Base-by-base conservation (phyloP, 1,284 basidiomycete genomes). In the Ceratobasidium sp. region DNA sequence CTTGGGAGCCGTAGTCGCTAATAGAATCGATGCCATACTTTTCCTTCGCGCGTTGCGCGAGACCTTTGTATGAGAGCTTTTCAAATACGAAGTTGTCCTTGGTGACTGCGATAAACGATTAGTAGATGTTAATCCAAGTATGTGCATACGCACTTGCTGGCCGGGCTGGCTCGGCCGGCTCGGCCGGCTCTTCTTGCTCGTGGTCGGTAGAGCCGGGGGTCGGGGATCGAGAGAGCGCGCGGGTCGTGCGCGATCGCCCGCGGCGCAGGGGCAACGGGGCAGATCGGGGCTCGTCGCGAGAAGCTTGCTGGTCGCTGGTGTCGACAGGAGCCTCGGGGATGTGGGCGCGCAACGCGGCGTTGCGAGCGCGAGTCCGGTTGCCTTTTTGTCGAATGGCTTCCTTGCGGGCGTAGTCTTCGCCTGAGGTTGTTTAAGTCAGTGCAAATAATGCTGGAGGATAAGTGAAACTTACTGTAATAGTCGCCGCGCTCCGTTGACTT, bases 181-280 rank as follows among this genome's bases (percentile, higher is more conserved):
- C 42, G 62, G 42, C 46, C 12, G n/a, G 38, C 2, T 57, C 54
- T 23, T 57, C 54, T n/a, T 28, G 42, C 42, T 65, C 42, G 42
- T 65, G 62, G 62, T 65, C 62, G 42, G 62, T 65, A 3, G 42
- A 65, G 10, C 62, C 62, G 5, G 62, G 62, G 10, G 28, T 65
- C n/a, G 62, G 62, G 13, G 62, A 65, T 5, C 28, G 38, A 23
- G 62, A 65, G 4, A 65, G 26, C 2, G 46, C 38, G 13, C 62
- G 62, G n/a, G 23, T 42, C 5, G 54, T 15, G 9, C 42, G 2
- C n/a, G 28, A 12, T 6, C 15, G n/a, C n/a, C 44, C 38, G 3
- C n/a, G n/a, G 7, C 9, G 54, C 23, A 6, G 62, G n/a, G 62
- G 62, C 12, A 65, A n/a, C 7, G 62, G 62, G 3, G 1, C 3